Percentiles rank a stretch among this genome's conserved stretches.
These are phyloP conservation scores for Beauveria australis DNA, from an alignment of 2,329 filamentous ascomycete species.

Conservation along the genomic window DNA sequence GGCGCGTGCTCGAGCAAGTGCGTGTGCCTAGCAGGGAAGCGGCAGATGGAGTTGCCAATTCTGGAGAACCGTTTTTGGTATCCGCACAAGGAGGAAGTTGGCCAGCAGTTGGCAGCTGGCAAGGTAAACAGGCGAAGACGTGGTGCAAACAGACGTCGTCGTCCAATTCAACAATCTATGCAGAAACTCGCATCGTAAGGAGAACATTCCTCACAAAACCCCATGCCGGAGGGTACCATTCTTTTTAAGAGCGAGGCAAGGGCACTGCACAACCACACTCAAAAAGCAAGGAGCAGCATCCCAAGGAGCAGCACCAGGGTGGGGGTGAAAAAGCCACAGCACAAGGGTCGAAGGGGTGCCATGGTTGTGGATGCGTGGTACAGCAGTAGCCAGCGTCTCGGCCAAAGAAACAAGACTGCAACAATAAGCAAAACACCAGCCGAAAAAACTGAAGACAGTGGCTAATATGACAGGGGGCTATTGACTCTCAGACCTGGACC, in stretches of 20 bases:
- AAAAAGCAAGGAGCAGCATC: conserved; percentile 11
- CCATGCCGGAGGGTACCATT: conserved; percentile 9
- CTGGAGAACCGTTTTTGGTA: neutral
- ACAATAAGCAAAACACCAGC: conserved; percentile 8
- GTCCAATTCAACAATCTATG: neutral
- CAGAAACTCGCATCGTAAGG: conserved; percentile 3
- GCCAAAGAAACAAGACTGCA: conserved; percentile 7
- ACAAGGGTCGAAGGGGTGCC: neutral
- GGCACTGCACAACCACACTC: conserved; percentile 5
- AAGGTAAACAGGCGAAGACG: neutral
- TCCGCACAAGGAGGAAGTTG: neutral
- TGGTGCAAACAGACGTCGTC: neutral
- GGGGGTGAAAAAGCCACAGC: conserved; percentile 8
- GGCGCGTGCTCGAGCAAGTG: neutral
- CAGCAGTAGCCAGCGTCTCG: conserved; percentile 2
- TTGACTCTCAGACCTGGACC: conserved; percentile 11
- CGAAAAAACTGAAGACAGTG: conserved; percentile 9
- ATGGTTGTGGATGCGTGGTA: neutral
- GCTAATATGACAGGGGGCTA: conserved; percentile 1
- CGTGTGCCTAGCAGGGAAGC: neutral
- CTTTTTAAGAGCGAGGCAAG: conserved; percentile 11
- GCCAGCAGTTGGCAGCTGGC: neutral
- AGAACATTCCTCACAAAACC: conserved; percentile 1
- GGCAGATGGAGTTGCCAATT: conserved; percentile 8
- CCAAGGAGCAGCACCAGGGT: neutral